These are phyloP conservation scores for Orbilia oligospora DNA, from an alignment of 2,329 filamentous ascomycete genomes.

Conservation along the genomic window DNA sequence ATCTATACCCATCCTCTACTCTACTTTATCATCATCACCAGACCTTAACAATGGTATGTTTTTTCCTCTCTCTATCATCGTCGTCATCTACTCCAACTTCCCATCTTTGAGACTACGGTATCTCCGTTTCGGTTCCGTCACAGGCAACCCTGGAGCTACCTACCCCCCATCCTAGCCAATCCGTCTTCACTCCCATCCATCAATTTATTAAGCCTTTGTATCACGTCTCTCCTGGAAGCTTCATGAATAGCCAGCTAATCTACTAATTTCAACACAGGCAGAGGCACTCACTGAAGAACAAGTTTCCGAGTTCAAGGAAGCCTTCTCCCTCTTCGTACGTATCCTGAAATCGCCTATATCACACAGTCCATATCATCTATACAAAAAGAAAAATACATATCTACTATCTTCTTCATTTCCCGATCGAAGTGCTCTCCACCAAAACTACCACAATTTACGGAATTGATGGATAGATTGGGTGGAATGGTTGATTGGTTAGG, in stretches of 20 bases:
- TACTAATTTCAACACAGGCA: constrained; percentile 74
- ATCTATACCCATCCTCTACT: not conserved
- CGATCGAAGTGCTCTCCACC: not conserved
- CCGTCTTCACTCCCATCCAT: not conserved
- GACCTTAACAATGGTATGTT: constrained; percentile 19
- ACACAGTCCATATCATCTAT: not conserved
- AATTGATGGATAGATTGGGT: not conserved
- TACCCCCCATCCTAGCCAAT: constrained; percentile 2
- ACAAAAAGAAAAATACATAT: not conserved
- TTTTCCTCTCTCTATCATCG: not conserved
- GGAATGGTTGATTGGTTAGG: not conserved
- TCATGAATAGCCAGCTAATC: not conserved
- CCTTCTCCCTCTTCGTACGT: constrained; percentile 99
- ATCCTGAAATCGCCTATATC: constrained; percentile 19
- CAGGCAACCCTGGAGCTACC: constrained; percentile 8
- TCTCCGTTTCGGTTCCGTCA: constrained; percentile 19
- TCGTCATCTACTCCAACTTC: not conserved
- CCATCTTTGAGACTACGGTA: not conserved
- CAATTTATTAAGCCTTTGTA: not conserved
- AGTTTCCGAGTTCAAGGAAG: constrained; percentile 99
- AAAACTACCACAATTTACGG: not conserved
- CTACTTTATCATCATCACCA: not conserved
- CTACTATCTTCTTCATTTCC: not conserved
- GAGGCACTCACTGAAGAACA: constrained; percentile 99
- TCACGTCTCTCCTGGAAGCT: not conserved